Evolutionary conservation across 768 basidiomycete species (phyloP), one percentile per base, ranked within the genome.

Genomic region (Psilocybe subaeruginosa): DNA sequence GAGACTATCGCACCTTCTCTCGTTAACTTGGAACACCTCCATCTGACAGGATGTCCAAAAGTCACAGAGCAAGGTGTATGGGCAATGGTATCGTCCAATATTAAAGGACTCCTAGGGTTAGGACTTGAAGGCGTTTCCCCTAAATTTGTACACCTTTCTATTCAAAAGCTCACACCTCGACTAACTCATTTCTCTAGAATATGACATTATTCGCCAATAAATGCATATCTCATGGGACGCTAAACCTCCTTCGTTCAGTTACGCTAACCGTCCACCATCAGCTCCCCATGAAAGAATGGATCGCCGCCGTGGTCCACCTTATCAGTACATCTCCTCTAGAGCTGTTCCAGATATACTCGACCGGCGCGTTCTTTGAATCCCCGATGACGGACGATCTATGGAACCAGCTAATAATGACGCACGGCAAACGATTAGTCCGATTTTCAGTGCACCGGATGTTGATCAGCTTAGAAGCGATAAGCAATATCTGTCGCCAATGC

Each of bases 391-490:
- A 83, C 27, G 69, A 71, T 4, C 84, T 92, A 56, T 88, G 87
- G 80, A 64, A 64, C 8, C 68, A 73, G 3, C 70, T 93, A 3
- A 76, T 89, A 9, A 43, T 69, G 2, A 68, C 67, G 8, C 91
- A 92, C 57, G 81, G 83, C 0, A 65, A 68, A 14, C 78, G 80
- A 14, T 77, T 94, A 4, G 76, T 69, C 29, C 76, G 80, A 9
- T 83, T 93, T 63, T 87, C 87, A 11, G 79, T 91, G 2, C 84
- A 91, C 66, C 79, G 88, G 29, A 85, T 90, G 79, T 74, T 78
- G 3, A 80, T 92, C 58, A 76, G 77, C 64, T 69, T 85, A 19
- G 71, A 73, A 9, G 77, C 81, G 0, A 75, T 93, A 33, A 70
- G 74, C 17, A 74, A 78, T 30, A 80, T 93, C 8, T 92, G 90